phyloP scores from a whole-genome alignment of 169 alveolate genomes.

The Plasmodium berghei region DNA sequence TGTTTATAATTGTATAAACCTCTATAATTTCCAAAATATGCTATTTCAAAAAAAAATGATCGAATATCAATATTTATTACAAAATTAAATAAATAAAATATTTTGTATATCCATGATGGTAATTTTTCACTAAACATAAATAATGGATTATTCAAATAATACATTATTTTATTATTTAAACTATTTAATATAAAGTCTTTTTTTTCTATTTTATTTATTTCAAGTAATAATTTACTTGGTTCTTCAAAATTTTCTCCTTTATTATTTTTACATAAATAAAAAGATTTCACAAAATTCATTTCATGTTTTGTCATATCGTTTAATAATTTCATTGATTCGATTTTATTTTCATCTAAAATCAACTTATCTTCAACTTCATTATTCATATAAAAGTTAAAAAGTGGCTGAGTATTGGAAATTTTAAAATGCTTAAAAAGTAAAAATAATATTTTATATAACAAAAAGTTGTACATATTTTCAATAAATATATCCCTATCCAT shows the following conservation, averaged over 20 bases:
- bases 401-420: slow-evolving; percentile 17
- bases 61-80: slow-evolving; percentile 72
- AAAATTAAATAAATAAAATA: slow-evolving; percentile 69
- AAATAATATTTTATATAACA: slow-evolving; percentile 45
- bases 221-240: background rate
- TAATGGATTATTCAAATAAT: slow-evolving; percentile 66
- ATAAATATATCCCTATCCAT: slow-evolving; percentile 41
- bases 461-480: slow-evolving; percentile 66
- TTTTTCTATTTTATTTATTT: slow-evolving; percentile 41
- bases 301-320: slow-evolving; percentile 21
- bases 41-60: slow-evolving; percentile 47
- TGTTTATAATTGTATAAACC: slow-evolving; percentile 74
- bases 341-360: background rate
- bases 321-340: background rate
- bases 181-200: slow-evolving; percentile 55
- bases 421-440: slow-evolving; percentile 51
- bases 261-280: background rate
- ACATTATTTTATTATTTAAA: slow-evolving; percentile 67
- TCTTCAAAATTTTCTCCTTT: background rate
- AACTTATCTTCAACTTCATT: slow-evolving; percentile 7
- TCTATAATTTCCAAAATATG: slow-evolving; percentile 74
- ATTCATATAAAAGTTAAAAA: slow-evolving; percentile 25
- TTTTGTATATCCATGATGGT: slow-evolving; percentile 71
- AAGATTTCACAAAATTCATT: slow-evolving; percentile 12
- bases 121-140: slow-evolving; percentile 73